Conservation (phyloP, 805 yeast genomes). For the Metschnikowia similis region DNA sequence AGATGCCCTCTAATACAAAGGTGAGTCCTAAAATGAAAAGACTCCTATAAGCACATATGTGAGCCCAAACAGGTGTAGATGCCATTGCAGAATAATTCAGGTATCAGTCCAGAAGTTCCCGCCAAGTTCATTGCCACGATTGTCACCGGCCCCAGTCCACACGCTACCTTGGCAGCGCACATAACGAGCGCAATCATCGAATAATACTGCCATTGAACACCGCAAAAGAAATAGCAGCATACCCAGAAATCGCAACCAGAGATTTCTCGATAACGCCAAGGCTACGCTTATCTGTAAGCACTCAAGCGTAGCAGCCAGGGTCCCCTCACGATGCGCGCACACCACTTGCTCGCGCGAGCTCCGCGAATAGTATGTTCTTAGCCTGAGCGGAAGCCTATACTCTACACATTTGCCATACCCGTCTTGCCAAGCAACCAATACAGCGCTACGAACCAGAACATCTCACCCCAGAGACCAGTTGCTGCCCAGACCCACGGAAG, state of each 20-base stretch:
- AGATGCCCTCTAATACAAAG: too few relatives aligned
- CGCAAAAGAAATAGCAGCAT: background rate
- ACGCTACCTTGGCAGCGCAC: background rate
- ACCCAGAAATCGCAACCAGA: background rate
- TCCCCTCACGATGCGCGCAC: background rate
- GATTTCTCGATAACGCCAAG: background rate
- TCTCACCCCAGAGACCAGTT: background rate
- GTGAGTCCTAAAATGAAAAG: too few relatives aligned
- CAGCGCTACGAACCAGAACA: background rate
- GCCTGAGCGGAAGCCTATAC: background rate
- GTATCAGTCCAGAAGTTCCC: too few relatives aligned
- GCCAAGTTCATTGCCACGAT: too few relatives aligned
- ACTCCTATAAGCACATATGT: too few relatives aligned
- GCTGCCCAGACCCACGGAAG: background rate
- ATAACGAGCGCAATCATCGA: background rate
- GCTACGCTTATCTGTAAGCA: background rate
- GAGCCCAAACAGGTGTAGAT: too few relatives aligned
- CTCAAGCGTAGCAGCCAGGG: background rate
- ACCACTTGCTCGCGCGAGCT: conserved; percentile 3
- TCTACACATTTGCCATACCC: background rate
- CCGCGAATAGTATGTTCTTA: background rate
- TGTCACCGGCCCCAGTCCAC: too few relatives aligned
- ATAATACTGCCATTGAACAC: background rate
- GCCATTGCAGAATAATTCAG: too few relatives aligned
- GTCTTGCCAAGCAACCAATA: background rate